phyloP scores from a whole-genome alignment of 805 yeast species.

The Starmerella bacillaris region DNA sequence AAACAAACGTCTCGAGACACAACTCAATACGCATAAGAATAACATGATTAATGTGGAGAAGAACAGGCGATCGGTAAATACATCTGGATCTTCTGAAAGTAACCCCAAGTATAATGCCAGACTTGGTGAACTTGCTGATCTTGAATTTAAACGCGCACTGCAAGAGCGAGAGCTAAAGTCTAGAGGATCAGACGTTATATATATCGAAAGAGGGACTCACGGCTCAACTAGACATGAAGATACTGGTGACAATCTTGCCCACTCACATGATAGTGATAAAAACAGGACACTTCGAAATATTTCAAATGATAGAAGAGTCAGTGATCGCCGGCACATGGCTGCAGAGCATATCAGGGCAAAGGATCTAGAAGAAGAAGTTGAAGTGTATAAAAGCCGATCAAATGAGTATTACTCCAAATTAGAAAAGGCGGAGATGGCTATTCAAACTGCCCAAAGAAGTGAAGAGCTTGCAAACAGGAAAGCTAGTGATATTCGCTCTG shows the following conservation, averaged over 20 bases:
- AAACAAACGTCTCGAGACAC: constrained; percentile 4
- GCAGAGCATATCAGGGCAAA: constrained; percentile 37
- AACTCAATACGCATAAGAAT: no score
- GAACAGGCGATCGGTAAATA: not conserved
- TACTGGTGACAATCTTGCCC: not conserved
- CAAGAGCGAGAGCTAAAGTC: constrained; percentile 3
- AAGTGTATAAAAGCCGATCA: constrained; percentile 50
- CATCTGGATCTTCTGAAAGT: not conserved
- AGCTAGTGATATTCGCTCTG: constrained; percentile 4
- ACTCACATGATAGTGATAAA: not conserved
- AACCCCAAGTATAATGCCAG: constrained; percentile 3
- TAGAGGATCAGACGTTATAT: no score
- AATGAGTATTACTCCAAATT: constrained; percentile 56
- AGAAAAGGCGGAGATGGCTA: constrained; percentile 62
- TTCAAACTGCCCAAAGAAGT: constrained; percentile 42
- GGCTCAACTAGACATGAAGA: no score
- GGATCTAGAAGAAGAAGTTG: constrained; percentile 37
- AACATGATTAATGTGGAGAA: not conserved
- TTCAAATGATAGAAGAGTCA: constrained; percentile 15
- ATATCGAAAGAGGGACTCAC: no score
- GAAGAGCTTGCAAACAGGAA: constrained; percentile 40
- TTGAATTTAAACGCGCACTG: constrained; percentile 12
- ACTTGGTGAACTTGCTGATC: constrained; percentile 16
- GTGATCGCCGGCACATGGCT: constrained; percentile 37
- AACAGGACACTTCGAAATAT: constrained; percentile 9